Conservation (phyloP, 1,284 basidiomycete genomes). For the Malassezia brasiliensis region DNA sequence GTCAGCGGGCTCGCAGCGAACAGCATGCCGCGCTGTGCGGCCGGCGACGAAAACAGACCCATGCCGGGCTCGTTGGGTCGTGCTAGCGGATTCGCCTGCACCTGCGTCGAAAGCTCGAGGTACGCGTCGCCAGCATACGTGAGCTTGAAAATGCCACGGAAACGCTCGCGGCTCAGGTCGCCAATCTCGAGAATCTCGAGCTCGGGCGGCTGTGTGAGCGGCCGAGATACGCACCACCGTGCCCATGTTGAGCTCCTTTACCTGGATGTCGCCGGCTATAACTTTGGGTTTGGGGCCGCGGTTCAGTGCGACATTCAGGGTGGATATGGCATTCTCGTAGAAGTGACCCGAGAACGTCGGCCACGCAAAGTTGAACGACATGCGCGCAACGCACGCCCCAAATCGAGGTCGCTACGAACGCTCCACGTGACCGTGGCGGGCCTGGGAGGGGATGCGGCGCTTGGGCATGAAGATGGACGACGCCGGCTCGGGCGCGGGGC, state of each 20-base stretch:
- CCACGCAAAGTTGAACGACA: slow-evolving; percentile 98
- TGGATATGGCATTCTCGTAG: slow-evolving; percentile 51
- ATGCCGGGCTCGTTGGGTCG: slow-evolving; percentile 25
- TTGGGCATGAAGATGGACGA: slow-evolving; percentile 7
- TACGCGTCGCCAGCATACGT: slow-evolving; percentile 94
- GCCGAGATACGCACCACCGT: slow-evolving; percentile 61
- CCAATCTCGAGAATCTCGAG: slow-evolving; percentile 96
- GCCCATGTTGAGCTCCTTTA: slow-evolving; percentile 96
- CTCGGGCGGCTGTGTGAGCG: slow-evolving; percentile 69
- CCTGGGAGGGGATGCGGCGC: slow-evolving; percentile 1
- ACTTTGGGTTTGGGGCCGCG: slow-evolving; percentile 69
- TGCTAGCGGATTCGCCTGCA: slow-evolving; percentile 90
- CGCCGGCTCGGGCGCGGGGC: background rate
- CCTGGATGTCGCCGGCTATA: slow-evolving; percentile 92
- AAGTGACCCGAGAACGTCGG: slow-evolving; percentile 63
- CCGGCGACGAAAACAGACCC: slow-evolving; percentile 30
- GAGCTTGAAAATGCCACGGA: slow-evolving; percentile 89
- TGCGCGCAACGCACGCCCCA: slow-evolving; percentile 44
- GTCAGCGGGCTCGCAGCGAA: slow-evolving; percentile 44
- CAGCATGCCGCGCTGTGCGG: slow-evolving; percentile 38
- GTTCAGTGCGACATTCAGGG: slow-evolving; percentile 50
- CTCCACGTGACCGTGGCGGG: slow-evolving; percentile 2
- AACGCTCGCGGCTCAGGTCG: slow-evolving; percentile 87
- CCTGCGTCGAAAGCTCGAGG: slow-evolving; percentile 88
- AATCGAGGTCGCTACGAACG: background rate